Evolutionary conservation across 202 grass and related monocot species (phyloP).

Genomic region (Dendrocalamus latiflorus): DNA sequence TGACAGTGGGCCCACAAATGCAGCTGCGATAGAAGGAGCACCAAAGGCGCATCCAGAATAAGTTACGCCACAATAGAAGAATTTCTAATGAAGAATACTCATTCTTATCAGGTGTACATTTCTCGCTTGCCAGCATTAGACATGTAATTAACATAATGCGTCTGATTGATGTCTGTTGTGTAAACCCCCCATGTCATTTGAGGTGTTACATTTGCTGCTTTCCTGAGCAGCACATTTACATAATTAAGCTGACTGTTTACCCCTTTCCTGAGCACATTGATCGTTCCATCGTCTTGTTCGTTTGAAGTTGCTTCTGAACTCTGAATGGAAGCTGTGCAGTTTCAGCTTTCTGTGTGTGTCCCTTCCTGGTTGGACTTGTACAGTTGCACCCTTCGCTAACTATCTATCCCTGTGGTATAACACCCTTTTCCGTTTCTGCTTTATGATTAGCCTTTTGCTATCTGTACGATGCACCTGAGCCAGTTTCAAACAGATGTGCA

Average conservation of each 20-base stretch:
- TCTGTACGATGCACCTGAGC: background rate
- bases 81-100: constrained; percentile 25
- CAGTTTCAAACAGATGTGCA: no score
- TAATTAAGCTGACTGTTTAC: background rate
- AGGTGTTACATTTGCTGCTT: constrained; percentile 3
- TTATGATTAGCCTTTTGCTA: background rate
- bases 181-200: constrained; percentile 2
- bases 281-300: background rate
- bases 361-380: background rate
- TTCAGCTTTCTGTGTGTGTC: background rate
- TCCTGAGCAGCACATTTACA: background rate
- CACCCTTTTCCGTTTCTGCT: background rate
- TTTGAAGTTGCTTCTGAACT: constrained; percentile 1
- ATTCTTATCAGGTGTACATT: constrained; percentile 34
- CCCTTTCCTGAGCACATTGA: background rate
- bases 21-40: background rate
- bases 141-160: constrained; percentile 34
- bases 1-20: background rate
- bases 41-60: constrained; percentile 23
- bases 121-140: constrained; percentile 19
- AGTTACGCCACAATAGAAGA: constrained; percentile 11
- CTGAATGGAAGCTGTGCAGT: background rate
- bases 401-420: background rate
- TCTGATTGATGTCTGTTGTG: constrained; percentile 13
- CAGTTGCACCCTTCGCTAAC: background rate